Percentiles rank a stretch among this genome's conserved stretches.
These are phyloP conservation scores for Phialophora tarda DNA, from an alignment of 2,329 filamentous ascomycete genomes.

Conservation along the genomic window DNA sequence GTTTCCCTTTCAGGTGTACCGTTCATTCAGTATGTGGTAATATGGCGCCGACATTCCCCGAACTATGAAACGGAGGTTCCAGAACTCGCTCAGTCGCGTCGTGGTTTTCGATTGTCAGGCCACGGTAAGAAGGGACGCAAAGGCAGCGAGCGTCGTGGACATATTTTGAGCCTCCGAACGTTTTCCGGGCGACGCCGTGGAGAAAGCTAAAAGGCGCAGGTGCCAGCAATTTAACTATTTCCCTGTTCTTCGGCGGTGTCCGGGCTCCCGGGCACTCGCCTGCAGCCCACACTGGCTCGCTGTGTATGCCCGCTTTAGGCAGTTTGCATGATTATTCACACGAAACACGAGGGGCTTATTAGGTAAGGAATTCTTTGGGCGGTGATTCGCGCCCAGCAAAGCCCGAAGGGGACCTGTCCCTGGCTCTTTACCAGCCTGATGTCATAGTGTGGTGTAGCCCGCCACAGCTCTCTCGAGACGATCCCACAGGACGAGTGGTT, in stretches of 20 bases:
- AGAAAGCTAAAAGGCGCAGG: slow-evolving; percentile 4
- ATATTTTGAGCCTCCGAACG: background rate
- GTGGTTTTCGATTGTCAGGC: background rate
- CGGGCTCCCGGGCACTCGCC: background rate
- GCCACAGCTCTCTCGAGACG: background rate
- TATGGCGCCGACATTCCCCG: background rate
- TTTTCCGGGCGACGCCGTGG: slow-evolving; percentile 5
- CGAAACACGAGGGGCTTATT: background rate
- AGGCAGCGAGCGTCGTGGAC: background rate
- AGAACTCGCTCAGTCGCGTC: background rate
- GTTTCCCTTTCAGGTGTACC: background rate
- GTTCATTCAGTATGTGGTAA: background rate
- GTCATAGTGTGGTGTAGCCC: slow-evolving; percentile 4
- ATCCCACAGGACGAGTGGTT: background rate
- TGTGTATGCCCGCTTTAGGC: background rate
- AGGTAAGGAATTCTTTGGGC: slow-evolving; percentile 4
- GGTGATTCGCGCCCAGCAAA: slow-evolving; percentile 1
- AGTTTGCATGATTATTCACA: slow-evolving; percentile 4
- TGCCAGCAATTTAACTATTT: slow-evolving; percentile 2
- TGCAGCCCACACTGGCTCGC: background rate
- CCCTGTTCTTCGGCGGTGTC: background rate
- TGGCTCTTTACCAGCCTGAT: background rate
- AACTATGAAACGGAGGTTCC: background rate
- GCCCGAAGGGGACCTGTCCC: background rate
- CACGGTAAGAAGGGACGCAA: background rate